Evolutionary conservation across 2,329 filamentous ascomycete genomes (phyloP), one percentile per base, ranked within the genome.

Genomic region (Pseudopyrenochaeta lycopersici): DNA sequence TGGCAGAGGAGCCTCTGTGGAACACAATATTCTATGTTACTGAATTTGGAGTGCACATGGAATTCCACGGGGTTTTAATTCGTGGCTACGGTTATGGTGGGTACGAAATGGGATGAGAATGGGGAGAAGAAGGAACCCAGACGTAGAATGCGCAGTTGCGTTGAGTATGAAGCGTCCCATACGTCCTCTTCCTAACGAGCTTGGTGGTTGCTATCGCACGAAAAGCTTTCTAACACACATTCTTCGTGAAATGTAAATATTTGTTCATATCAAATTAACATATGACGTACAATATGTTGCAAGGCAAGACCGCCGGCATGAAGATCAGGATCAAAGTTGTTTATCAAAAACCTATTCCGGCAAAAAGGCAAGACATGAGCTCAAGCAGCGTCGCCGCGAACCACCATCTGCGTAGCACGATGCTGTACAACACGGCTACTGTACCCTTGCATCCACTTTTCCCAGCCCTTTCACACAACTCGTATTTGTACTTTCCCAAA

Each of bases 1-100:
- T 72, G 62, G 53, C 56, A 68, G 47, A 29, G 52, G 1, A 60
- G 45, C 1, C 71, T 67, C 32, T 71, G 58, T 52, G 67, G 67
- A 1, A 15, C 20, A 17, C 60, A 72, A 35, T 73, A 74, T 45
- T 36, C 54, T 2, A 59, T 52, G 23, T 33, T 75, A 35, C 38
- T 70, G 29, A 40, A 46, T 3, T 49, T 73, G 9, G 72, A 73
- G 60, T 59, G 59, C 43, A 68, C 70, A 36, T 68, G 63, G 58
- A 72, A 74, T 61, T 66, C 69, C 2, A 58, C 56, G 10, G 46
- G 46, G 31, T 27, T 74, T 14, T 74, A 74, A 46, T 73, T 68
- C 39, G 67, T 58, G 2, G 63, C 60, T 1, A 64, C 64, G 7
- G 64, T 56, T 5, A 69, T 73, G 3, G 68, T 68, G 6, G 70